phyloP scores from a whole-genome alignment of 805 yeast genomes.

The Starmera caribaea region DNA sequence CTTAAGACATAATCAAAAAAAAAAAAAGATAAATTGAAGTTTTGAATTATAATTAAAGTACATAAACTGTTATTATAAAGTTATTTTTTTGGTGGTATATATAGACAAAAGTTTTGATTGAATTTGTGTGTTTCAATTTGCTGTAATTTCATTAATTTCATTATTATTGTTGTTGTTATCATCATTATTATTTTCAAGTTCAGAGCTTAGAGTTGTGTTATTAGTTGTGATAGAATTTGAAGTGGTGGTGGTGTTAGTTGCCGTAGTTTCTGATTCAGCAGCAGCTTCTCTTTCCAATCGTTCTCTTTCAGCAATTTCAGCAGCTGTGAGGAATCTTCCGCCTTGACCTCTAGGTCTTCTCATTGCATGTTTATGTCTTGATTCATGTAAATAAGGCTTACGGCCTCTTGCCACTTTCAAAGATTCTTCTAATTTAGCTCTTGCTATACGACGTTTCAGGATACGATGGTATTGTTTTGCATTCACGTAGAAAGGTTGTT shows the following conservation, averaged over 20 bases:
- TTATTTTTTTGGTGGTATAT: too few species aligned
- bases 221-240: background rate
- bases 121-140: background rate
- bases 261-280: constrained; percentile 2
- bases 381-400: constrained; percentile 90
- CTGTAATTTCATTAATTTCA: background rate
- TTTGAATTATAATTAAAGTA: too few species aligned
- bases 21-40: too few species aligned
- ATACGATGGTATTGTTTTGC: constrained; percentile 97
- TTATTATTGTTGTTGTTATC: background rate
- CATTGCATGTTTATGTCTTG: constrained; percentile 98
- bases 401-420: constrained; percentile 83
- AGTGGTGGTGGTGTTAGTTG: background rate
- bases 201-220: background rate
- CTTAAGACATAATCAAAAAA: too few species aligned
- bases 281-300: constrained; percentile 23
- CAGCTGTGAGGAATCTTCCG: constrained; percentile 93
- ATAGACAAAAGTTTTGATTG: background rate
- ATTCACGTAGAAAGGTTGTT: constrained; percentile 94
- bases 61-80: too few species aligned
- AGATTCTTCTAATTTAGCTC: constrained; percentile 87
- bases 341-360: constrained; percentile 99
- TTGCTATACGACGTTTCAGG: constrained; percentile 82
- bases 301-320: constrained; percentile 58
- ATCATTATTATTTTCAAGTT: background rate